These are phyloP conservation scores for Orbilia javanica DNA, from an alignment of 2,329 filamentous ascomycete genomes.

Conservation along the genomic window DNA sequence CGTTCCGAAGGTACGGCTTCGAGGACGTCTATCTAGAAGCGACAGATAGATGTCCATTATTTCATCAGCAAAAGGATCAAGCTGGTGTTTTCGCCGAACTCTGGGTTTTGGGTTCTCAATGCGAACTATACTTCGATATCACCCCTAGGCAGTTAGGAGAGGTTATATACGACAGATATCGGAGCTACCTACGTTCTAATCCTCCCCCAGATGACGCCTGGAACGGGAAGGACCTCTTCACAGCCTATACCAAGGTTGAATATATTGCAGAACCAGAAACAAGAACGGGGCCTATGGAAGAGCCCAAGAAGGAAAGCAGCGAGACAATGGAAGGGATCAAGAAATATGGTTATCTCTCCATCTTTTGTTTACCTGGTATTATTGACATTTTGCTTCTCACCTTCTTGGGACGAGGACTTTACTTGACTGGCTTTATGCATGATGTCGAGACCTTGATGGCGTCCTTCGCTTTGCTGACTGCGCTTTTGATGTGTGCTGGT, in stretches of 20 bases:
- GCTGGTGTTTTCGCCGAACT: constrained; percentile 75
- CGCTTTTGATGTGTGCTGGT: constrained; percentile 72
- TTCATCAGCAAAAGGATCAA: constrained; percentile 74
- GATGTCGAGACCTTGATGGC: constrained; percentile 69
- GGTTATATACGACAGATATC: constrained; percentile 64
- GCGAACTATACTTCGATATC: constrained; percentile 74
- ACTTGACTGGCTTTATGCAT: constrained; percentile 72
- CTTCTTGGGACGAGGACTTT: constrained; percentile 73
- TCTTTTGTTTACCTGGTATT: constrained; percentile 74
- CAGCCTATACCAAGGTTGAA: constrained; percentile 64
- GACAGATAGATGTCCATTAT: constrained; percentile 73
- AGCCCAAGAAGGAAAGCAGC: constrained; percentile 8
- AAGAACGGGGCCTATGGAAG: constrained; percentile 6
- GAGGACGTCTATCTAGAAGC: constrained; percentile 75
- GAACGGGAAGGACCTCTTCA: constrained; percentile 64
- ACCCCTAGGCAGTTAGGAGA: constrained; percentile 68
- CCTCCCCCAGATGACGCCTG: constrained; percentile 61
- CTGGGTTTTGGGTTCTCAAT: constrained; percentile 74
- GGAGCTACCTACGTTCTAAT: constrained; percentile 61
- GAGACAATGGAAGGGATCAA: constrained; percentile 64
- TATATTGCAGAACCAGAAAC: constrained; percentile 49
- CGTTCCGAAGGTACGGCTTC: constrained; percentile 71
- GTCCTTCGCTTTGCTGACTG: constrained; percentile 72
- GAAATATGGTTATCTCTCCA: constrained; percentile 72
- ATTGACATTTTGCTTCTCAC: constrained; percentile 73